Conservation (phyloP, 345 rosid species). For the Rhodamnia rubescens region DNA sequence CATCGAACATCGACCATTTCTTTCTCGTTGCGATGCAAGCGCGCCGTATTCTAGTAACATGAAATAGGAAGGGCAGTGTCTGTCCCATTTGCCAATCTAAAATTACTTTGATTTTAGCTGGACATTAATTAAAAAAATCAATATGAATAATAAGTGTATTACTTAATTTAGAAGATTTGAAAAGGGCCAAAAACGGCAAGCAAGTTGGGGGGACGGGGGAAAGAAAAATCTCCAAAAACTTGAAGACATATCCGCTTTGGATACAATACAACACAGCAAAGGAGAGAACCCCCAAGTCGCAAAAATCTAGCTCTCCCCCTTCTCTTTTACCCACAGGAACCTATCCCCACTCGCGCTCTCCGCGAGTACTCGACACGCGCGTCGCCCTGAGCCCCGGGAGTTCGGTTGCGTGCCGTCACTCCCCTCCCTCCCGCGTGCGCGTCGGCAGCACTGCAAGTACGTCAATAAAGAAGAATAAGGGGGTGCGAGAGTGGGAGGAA, state of each 20-base stretch:
- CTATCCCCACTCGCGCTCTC: background rate
- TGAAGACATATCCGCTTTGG: background rate
- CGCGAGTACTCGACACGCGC: background rate
- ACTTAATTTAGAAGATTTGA: background rate
- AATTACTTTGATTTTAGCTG: background rate
- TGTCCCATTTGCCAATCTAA: no score
- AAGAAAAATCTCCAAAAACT: background rate
- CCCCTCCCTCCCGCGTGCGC: background rate
- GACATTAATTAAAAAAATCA: background rate
- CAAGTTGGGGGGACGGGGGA: background rate
- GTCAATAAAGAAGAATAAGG: background rate
- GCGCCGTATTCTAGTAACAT: no score
- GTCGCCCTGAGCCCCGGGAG: background rate
- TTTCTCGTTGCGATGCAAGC: accelerated
- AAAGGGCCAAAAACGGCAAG: background rate
- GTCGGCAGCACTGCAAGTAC: background rate
- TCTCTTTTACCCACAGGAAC: background rate
- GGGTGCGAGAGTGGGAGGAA: background rate
- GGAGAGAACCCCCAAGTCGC: background rate
- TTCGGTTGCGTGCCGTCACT: background rate
- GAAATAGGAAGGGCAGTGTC: no score
- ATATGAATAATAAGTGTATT: background rate
- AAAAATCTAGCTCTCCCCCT: background rate
- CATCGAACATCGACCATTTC: accelerated
- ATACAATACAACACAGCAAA: background rate